Evolutionary conservation across 2,329 filamentous ascomycete genomes (phyloP), one percentile per base, ranked within the genome.

Genomic region (Diaporthe sp.): DNA sequence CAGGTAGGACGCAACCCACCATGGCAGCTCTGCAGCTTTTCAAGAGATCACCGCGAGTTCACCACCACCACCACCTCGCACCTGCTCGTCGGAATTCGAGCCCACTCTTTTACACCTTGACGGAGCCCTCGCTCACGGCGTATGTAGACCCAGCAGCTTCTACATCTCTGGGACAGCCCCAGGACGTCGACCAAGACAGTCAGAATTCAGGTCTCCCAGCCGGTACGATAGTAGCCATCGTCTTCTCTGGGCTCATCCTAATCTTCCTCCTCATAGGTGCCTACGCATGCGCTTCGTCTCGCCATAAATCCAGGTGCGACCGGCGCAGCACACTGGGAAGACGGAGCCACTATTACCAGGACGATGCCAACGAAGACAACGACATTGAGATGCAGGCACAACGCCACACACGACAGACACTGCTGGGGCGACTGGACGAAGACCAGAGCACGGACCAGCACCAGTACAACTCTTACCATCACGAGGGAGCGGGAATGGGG

Each of bases 351-450:
- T 25, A 19, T 34, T 60, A 25, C 19, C 19, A 60, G n/a, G 34
- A 61, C 34, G 13, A 15, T 34, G 57, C 2, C 34, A 3, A 25
- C 28, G 49, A 4, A 7, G n/a, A 55, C 7, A 5, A 44, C 17
- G 71, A 73, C 34, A 34, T 65, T 9, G 71, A 73, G 44, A 55
- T 73, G 71, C 71, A 65, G 39, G 34, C 58, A 10, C 58, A 42
- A 39, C 10, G 31, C 31, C n/a, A 31, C 28, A 39, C 17, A 9
- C 44, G 44, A 42, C 28, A 51, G 39, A 12, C 71, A 28, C 9
- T 25, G 22, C 15, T 68, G n/a, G 31, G n/a, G n/a, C 42, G 31
- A 15, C n/a, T 53, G 70, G 22, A 37, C 15, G 12, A 25, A n/a
- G 15, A n/a, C 57, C 57, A 73, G 3, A 34, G 25, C 15, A 72